Conservation (phyloP, 2,329 filamentous ascomycete genomes). For the Helicocarpus griseus region DNA sequence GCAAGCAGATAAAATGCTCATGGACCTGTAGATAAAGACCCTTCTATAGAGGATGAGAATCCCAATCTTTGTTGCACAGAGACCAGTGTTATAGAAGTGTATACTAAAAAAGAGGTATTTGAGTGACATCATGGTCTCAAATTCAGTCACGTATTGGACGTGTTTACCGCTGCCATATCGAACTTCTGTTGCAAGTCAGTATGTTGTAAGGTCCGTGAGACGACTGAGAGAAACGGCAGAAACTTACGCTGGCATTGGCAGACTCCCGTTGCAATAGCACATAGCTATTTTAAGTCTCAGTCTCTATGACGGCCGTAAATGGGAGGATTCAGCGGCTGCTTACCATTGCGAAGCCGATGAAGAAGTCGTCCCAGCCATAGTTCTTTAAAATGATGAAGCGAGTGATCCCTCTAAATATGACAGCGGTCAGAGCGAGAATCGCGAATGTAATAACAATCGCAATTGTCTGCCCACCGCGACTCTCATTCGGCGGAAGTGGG, state of each 20-base stretch:
- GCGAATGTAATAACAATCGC: slow-evolving; percentile 1
- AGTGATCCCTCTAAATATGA: not conserved
- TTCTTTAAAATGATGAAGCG: not conserved
- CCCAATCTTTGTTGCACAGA: not conserved
- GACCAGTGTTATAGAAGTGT: slow-evolving; percentile 1
- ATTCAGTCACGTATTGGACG: not conserved
- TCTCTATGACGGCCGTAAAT: not conserved
- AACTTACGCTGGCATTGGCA: slow-evolving; percentile 3
- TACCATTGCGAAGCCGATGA: slow-evolving; percentile 2
- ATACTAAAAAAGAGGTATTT: slow-evolving; percentile 6
- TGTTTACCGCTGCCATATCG: slow-evolving; percentile 3
- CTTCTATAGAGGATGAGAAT: slow-evolving; percentile 3
- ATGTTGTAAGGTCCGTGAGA: not conserved
- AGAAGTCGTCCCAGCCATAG: slow-evolving; percentile 2
- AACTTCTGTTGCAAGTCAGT: not conserved
- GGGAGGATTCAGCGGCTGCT: not conserved
- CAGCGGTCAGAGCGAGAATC: not conserved
- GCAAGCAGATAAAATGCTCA: not conserved
- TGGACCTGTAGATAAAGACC: not conserved
- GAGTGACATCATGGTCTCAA: not conserved
- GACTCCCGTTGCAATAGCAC: not conserved
- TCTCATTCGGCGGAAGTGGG: not conserved
- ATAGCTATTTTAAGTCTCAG: not conserved
- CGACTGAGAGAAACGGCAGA: not conserved
- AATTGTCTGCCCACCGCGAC: slow-evolving; percentile 2